Evolutionary conservation across 2,329 filamentous ascomycete genomes (phyloP).

Genomic region (Dactylellina drechsleri): DNA sequence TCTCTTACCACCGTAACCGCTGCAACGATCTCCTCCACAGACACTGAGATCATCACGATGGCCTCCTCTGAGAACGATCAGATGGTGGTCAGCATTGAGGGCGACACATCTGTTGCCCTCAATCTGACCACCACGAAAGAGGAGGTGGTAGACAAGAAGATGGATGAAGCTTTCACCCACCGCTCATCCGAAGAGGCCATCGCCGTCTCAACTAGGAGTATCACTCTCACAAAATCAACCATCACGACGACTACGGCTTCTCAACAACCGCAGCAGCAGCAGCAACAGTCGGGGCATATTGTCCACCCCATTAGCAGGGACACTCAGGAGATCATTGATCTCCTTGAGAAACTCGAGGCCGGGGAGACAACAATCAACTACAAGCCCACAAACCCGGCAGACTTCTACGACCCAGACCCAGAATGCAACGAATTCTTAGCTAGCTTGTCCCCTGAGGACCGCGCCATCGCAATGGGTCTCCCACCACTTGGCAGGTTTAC

Average conservation of each 20-base stretch:
- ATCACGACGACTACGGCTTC: too few relatives aligned
- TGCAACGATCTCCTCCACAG: background rate
- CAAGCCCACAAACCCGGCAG: constrained; percentile 26
- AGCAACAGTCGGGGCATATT: too few relatives aligned
- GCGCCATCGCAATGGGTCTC: constrained; percentile 1
- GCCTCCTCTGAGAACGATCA: too few relatives aligned
- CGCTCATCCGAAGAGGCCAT: too few relatives aligned
- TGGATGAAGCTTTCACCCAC: too few relatives aligned
- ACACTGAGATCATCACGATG: background rate
- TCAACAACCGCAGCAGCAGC: too few relatives aligned
- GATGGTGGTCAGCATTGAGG: too few relatives aligned
- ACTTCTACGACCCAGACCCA: constrained; percentile 38
- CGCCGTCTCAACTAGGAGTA: too few relatives aligned
- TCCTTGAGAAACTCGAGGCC: constrained; percentile 16
- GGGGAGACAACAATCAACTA: constrained; percentile 37
- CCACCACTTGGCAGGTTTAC: background rate
- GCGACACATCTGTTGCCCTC: too few relatives aligned
- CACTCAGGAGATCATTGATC: constrained; percentile 11
- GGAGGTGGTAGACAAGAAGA: background rate
- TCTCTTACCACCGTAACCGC: background rate
- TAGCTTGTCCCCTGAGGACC: constrained; percentile 5
- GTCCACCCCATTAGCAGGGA: constrained; percentile 7
- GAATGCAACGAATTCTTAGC: constrained; percentile 30
- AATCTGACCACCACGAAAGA: background rate
- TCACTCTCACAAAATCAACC: too few relatives aligned